Conservation (phyloP, 768 basidiomycete species). For the Xerocomus brunneocitrinus region DNA sequence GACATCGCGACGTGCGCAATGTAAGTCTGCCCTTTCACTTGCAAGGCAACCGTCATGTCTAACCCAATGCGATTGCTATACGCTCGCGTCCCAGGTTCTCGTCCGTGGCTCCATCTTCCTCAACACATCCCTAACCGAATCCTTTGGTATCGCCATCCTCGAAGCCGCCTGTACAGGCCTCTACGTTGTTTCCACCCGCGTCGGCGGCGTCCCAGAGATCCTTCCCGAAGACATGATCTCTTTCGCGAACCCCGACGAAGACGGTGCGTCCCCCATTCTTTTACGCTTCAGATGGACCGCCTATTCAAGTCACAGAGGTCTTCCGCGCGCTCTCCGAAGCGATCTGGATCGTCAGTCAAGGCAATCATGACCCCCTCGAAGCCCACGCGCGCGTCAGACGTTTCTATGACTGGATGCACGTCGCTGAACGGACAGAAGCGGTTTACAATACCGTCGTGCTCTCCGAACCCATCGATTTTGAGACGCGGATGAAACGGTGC, state of each 20-base stretch:
- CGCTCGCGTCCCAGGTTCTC: constrained; percentile 55
- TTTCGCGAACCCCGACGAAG: constrained; percentile 90
- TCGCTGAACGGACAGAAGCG: constrained; percentile 74
- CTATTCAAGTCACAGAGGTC: constrained; percentile 54
- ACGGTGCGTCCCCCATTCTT: constrained; percentile 51
- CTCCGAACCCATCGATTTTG: constrained; percentile 62
- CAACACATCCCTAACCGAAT: constrained; percentile 93
- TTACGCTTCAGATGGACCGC: too few relatives aligned
- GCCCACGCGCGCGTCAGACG: constrained; percentile 75
- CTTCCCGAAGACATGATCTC: constrained; percentile 93
- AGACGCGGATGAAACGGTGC: constrained; percentile 73
- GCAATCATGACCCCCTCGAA: constrained; percentile 65
- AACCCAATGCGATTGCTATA: not conserved
- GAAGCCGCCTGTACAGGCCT: constrained; percentile 95
- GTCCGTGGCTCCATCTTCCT: constrained; percentile 84
- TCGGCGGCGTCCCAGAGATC: constrained; percentile 95
- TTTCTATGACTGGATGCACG: constrained; percentile 85
- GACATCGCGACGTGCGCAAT: constrained; percentile 75
- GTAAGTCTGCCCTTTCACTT: constrained; percentile 37
- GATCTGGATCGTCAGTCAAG: constrained; percentile 59
- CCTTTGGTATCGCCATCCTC: constrained; percentile 95
- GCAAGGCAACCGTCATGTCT: not conserved
- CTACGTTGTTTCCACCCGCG: constrained; percentile 90
- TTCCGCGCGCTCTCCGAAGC: constrained; percentile 80
- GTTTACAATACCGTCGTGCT: constrained; percentile 73